Evolutionary conservation across 164 flowering plant species (phyloP).

Genomic region (Vitis labrusca): DNA sequence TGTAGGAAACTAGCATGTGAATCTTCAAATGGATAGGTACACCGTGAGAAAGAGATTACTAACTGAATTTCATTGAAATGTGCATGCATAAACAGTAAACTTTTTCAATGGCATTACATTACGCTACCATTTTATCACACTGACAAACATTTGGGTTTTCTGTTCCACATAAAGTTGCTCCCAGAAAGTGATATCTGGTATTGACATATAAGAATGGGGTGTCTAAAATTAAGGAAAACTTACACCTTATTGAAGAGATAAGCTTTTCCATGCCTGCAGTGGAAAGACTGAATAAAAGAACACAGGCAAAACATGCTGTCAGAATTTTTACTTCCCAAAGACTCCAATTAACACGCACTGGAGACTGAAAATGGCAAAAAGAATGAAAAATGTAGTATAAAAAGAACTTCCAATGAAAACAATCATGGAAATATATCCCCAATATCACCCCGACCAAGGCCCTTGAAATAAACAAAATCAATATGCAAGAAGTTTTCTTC

Average conservation of each 20-base stretch:
- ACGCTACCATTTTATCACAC: too few species aligned
- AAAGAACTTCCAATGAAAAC: not conserved
- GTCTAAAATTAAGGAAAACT: slow-evolving; percentile 39
- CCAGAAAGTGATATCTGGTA: not conserved
- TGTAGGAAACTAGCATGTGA: too few species aligned
- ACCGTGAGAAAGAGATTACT: too few species aligned
- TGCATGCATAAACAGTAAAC: too few species aligned
- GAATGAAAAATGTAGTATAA: not conserved
- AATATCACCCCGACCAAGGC: not conserved
- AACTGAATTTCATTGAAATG: too few species aligned
- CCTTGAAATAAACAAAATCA: too few species aligned
- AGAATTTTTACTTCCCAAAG: slow-evolving; percentile 24
- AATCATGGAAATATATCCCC: not conserved
- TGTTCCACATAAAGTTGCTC: not conserved
- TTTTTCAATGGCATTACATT: not conserved
- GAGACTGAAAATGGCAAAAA: not conserved
- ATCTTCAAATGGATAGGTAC: too few species aligned
- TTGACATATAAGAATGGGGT: not conserved
- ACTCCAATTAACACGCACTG: slow-evolving; percentile 10
- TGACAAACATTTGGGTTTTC: not conserved
- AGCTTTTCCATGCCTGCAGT: slow-evolving; percentile 73
- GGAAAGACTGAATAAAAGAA: slow-evolving; percentile 56
- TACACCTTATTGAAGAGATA: slow-evolving; percentile 79
- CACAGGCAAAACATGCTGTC: slow-evolving; percentile 26
- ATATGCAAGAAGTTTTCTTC: too few species aligned